Percentiles rank a stretch among this genome's conserved stretches.
Conservation (phyloP, 2,329 filamentous ascomycete genomes). For the Talaromyces pinophilus region DNA sequence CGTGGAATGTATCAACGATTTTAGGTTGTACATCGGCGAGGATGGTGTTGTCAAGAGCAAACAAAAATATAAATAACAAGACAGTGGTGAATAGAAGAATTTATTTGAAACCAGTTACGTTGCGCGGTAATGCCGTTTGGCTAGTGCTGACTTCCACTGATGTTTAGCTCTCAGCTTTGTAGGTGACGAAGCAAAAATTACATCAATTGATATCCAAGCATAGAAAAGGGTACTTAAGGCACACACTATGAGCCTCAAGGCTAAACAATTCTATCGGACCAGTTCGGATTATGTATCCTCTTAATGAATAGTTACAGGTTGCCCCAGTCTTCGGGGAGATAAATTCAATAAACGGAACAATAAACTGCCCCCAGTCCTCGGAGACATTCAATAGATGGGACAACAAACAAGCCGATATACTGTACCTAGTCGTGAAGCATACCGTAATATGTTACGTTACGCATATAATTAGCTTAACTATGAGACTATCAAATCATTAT, state of each 20-base stretch:
- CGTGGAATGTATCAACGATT: conserved; percentile 41
- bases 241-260: neutral
- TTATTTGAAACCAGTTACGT: neutral
- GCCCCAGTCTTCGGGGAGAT: neutral
- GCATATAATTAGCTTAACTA: too few species aligned
- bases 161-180: neutral
- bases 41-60: conserved; percentile 47
- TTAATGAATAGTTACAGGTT: neutral
- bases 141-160: conserved; percentile 5
- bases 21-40: conserved; percentile 49
- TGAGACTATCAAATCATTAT: too few species aligned
- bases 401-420: neutral
- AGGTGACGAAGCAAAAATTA: neutral
- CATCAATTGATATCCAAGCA: neutral
- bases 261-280: neutral
- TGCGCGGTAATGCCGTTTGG: neutral
- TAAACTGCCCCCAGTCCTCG: neutral
- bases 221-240: neutral
- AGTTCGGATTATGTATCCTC: neutral
- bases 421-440: too few species aligned
- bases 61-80: conserved; percentile 22
- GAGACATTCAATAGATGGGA: neutral
- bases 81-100: neutral
- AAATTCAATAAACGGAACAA: neutral
- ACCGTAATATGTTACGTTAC: too few species aligned